Evolutionary conservation across 73 alveolate genomes (phyloP).

Genomic region (Symbiodinium pilosum): DNA sequence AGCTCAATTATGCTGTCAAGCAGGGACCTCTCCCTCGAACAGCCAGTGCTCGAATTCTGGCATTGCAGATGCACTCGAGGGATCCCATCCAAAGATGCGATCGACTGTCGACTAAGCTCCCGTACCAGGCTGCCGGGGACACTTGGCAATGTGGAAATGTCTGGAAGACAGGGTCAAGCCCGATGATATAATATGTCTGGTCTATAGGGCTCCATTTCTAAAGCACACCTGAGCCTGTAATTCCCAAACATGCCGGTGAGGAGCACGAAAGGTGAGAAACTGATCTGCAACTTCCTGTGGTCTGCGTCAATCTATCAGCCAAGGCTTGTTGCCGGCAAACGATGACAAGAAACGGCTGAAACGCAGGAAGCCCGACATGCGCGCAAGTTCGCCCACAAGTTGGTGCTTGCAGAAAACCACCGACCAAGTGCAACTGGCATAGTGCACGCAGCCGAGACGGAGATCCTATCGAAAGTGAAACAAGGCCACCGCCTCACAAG

Average conservation of each 20-base stretch:
- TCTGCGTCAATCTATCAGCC: neutral
- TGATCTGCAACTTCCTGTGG: neutral
- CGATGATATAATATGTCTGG: too few species aligned
- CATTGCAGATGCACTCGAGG: neutral
- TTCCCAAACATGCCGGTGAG: neutral
- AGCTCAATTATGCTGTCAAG: neutral
- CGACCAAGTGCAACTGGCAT: neutral
- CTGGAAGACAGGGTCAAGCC: too few species aligned
- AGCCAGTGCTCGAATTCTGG: constrained; percentile 22
- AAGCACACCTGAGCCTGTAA: neutral
- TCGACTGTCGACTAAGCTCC: too few species aligned
- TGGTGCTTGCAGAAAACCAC: neutral
- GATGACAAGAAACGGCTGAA: neutral
- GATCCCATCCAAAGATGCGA: too few species aligned
- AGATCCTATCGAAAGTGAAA: neutral
- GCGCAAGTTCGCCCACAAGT: neutral
- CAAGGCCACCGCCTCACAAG: neutral
- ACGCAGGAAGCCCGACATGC: neutral
- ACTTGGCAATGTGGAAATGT: too few species aligned
- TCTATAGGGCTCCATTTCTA: too few species aligned
- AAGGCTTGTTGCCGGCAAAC: too few species aligned
- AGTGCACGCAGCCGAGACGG: neutral
- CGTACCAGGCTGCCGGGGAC: too few species aligned
- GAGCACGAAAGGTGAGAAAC: neutral
- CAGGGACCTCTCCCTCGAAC: constrained; percentile 23